Percentiles rank a stretch among this genome's conserved stretches.
Evolutionary conservation across 2,329 filamentous ascomycete species (phyloP).

Genomic region (Pezicula carpinea): DNA sequence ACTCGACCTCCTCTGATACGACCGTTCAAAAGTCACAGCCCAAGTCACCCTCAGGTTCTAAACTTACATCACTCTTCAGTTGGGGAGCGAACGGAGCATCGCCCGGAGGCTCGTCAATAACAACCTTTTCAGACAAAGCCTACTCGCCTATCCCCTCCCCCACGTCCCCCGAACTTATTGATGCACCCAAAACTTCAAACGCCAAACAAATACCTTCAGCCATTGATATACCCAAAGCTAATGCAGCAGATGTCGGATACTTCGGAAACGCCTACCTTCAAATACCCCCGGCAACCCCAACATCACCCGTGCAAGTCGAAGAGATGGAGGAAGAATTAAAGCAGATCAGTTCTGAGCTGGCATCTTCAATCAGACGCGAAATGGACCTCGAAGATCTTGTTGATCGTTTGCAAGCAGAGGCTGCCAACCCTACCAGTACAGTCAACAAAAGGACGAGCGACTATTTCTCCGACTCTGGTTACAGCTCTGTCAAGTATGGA

Average conservation of each 20-base stretch:
- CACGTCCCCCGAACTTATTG: constrained; percentile 29
- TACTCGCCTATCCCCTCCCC: constrained; percentile 56
- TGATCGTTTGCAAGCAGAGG: constrained; percentile 79
- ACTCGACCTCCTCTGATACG: constrained; percentile 22
- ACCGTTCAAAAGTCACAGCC: constrained; percentile 29
- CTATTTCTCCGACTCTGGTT: constrained; percentile 95
- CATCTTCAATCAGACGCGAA: constrained; percentile 86
- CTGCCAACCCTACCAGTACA: constrained; percentile 46
- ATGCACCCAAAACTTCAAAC: constrained; percentile 18
- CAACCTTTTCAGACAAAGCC: constrained; percentile 55
- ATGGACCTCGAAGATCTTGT: constrained; percentile 96
- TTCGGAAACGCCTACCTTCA: constrained; percentile 26
- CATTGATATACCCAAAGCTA: constrained; percentile 29
- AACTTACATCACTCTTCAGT: constrained; percentile 62
- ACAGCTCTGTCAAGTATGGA: constrained; percentile 73
- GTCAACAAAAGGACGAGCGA: constrained; percentile 78
- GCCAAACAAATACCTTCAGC: constrained; percentile 31
- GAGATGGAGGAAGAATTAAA: constrained; percentile 93
- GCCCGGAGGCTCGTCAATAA: constrained; percentile 46
- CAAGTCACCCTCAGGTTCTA: constrained; percentile 44
- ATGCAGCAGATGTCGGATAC: constrained; percentile 35
- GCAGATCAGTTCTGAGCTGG: constrained; percentile 88
- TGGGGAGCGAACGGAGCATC: constrained; percentile 55
- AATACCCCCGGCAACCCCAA: constrained; percentile 25
- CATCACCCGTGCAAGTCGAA: constrained; percentile 57